A percentile compares a stretch with the other conserved stretches of the same genome.
These are phyloP conservation scores for Hanseniaspora clermontiae DNA, from an alignment of 805 yeast species.

Conservation along the genomic window DNA sequence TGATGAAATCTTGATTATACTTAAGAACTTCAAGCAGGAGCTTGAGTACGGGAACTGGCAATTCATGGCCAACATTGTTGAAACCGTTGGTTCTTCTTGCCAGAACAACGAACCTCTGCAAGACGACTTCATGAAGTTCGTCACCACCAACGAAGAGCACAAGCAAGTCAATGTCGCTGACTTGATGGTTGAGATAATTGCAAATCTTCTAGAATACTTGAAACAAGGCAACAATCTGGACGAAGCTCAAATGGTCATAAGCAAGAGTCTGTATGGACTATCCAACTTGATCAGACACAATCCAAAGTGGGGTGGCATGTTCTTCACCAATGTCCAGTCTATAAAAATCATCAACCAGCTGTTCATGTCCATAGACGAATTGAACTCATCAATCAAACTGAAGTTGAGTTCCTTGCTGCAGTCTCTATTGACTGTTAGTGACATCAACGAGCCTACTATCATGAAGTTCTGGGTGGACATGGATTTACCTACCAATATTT, in stretches of 20 bases:
- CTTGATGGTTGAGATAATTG: neutral
- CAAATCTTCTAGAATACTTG: neutral
- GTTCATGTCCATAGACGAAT: slow-evolving; percentile 28
- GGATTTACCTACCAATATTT: neutral
- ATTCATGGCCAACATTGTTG: slow-evolving; percentile 67
- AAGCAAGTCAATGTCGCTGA: slow-evolving; percentile 10
- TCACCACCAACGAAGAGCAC: slow-evolving; percentile 30
- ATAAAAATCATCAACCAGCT: slow-evolving; percentile 49
- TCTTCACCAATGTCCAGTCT: slow-evolving; percentile 29
- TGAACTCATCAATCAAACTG: slow-evolving; percentile 20
- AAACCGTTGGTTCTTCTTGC: slow-evolving; percentile 40
- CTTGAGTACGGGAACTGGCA: slow-evolving; percentile 59
- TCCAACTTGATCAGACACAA: slow-evolving; percentile 64
- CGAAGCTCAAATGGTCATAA: slow-evolving; percentile 26
- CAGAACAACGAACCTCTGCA: slow-evolving; percentile 80
- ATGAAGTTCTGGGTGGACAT: neutral
- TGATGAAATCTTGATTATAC: slow-evolving; percentile 5
- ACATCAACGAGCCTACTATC: slow-evolving; percentile 28
- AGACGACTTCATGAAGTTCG: slow-evolving; percentile 44
- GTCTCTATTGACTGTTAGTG: slow-evolving; percentile 46
- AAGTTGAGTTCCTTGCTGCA: slow-evolving; percentile 46
- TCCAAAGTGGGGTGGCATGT: slow-evolving; percentile 40
- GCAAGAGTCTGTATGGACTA: slow-evolving; percentile 67
- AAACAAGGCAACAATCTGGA: neutral
- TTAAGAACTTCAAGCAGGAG: slow-evolving; percentile 7